These are phyloP conservation scores for Phytophthora chlamydospora DNA, from an alignment of 352 stramenopile genomes.

Conservation along the genomic window DNA sequence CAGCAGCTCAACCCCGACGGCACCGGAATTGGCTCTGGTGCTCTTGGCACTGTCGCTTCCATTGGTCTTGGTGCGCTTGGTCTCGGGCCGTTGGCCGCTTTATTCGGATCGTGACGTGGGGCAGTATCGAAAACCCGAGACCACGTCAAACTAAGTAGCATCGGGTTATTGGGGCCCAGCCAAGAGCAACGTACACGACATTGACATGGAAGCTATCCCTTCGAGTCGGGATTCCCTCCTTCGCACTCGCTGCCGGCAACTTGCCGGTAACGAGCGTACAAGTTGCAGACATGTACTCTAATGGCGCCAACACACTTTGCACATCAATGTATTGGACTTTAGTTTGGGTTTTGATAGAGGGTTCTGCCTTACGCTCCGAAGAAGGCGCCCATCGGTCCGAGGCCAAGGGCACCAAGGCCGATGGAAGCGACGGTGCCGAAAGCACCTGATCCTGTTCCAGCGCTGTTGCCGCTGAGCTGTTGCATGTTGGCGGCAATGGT, in stretches of 20 bases:
- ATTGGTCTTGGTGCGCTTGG: slow-evolving; percentile 18
- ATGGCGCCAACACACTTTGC: not conserved
- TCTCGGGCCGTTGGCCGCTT: slow-evolving; percentile 9
- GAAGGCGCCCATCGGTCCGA: slow-evolving; percentile 13
- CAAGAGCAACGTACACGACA: slow-evolving; percentile 30
- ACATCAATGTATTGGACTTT: slow-evolving; percentile 10
- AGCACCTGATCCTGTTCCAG: slow-evolving; percentile 2
- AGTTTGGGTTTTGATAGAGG: not conserved
- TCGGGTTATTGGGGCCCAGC: no score
- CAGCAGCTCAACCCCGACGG: slow-evolving; percentile 22
- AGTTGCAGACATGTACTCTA: no score
- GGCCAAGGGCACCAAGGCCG: slow-evolving; percentile 13
- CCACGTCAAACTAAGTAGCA: no score
- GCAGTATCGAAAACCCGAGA: no score
- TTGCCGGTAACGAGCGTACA: no score
- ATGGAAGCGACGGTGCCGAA: slow-evolving; percentile 20
- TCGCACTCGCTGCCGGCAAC: no score
- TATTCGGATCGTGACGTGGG: slow-evolving; percentile 24
- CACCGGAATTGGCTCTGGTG: slow-evolving; percentile 2
- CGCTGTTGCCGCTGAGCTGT: slow-evolving; percentile 21
- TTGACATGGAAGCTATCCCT: slow-evolving; percentile 24
- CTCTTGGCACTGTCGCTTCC: slow-evolving; percentile 15
- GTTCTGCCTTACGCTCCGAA: slow-evolving; percentile 13
- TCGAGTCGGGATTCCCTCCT: slow-evolving; percentile 6
- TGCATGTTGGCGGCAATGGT: slow-evolving; percentile 23